Percentiles rank a stretch among this genome's conserved stretches.
These are phyloP conservation scores for Scortechinia acanthostroma DNA, from an alignment of 2,329 filamentous ascomycete species.

Conservation along the genomic window DNA sequence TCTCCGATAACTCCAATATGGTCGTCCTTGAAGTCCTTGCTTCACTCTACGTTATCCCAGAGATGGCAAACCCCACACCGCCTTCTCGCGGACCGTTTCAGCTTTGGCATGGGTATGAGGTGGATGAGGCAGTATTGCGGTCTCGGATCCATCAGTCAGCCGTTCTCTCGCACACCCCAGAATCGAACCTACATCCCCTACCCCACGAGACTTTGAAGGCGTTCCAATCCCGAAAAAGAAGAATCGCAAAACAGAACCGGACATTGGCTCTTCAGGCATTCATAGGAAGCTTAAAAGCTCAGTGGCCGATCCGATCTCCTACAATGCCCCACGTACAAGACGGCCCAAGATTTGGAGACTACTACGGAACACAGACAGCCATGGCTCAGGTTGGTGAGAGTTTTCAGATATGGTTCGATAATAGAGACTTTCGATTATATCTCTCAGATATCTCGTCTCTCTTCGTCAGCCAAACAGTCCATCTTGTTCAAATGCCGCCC, in stretches of 20 bases:
- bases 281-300: background rate
- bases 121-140: background rate
- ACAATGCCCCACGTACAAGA: slow-evolving; percentile 7
- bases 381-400: slow-evolving; percentile 6
- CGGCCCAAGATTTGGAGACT: slow-evolving; percentile 8
- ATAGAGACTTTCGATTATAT: slow-evolving; percentile 12
- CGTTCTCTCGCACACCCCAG: background rate
- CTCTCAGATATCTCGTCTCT: slow-evolving; percentile 7
- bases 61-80: slow-evolving; percentile 4
- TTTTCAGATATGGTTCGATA: slow-evolving; percentile 15
- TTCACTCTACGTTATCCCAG: slow-evolving; percentile 4
- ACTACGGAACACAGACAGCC: slow-evolving; percentile 7
- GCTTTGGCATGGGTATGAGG: background rate
- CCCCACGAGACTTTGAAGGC: slow-evolving; percentile 5
- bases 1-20: slow-evolving; percentile 11
- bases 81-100: background rate
- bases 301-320: slow-evolving; percentile 9
- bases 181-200: slow-evolving; percentile 3
- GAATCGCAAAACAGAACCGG: background rate
- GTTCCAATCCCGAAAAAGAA: slow-evolving; percentile 5
- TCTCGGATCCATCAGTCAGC: background rate
- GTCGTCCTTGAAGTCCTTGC: slow-evolving; percentile 9
- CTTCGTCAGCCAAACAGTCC: background rate
- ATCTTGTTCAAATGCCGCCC: background rate
- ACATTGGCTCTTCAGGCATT: background rate